Evolutionary conservation across 495 filamentous ascomycete species (phyloP), one percentile per base, ranked within the genome.

Genomic region (Lasiosphaeriaceae sp.): DNA sequence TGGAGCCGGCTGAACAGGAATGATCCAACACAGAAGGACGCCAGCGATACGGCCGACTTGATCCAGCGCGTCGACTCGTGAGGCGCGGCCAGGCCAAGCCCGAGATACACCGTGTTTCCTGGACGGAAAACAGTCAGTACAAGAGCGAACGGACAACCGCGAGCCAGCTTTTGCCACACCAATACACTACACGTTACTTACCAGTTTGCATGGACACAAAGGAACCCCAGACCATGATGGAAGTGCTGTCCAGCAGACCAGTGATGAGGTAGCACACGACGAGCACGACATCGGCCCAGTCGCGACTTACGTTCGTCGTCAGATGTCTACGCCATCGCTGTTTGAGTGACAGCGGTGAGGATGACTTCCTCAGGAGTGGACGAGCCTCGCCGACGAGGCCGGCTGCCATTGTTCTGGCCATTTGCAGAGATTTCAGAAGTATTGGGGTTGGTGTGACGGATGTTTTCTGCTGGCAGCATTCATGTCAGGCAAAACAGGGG

Each of bases 161-260:
- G 11, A 14, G 22, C n/a, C 4, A 22, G 24, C 21, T 24, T 5
- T 14, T 37, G 34, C 34, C 34, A 14, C n/a, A n/a, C n/a, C n/a
- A n/a, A n/a, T n/a, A n/a, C n/a, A n/a, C n/a, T n/a, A n/a, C n/a
- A n/a, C n/a, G n/a, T 14, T 14, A 20, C 34, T 53, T 34, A 76
- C 87, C 87, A 22, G 87, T 90, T 64, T 91, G 87, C 88, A 91
- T 90, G 61, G 83, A 86, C 22, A 88, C 86, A 62, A 91, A 90
- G 1, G 84, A 83, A 12, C 86, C 86, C 87, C 87, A 90, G 22
- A 85, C 85, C 23, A 82, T 84, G 48, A 88, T 83, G 9, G 86
- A 81, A 1, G 86, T 80, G 74, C 83, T 86, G 66, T 91, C 88
- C 7, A 91, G 77, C 1, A 91, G 71, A 2, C 88, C 88, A 9